These are phyloP conservation scores for Gaeumannomyces sp. DNA, from an alignment of 2,329 filamentous ascomycete species.

Conservation along the genomic window DNA sequence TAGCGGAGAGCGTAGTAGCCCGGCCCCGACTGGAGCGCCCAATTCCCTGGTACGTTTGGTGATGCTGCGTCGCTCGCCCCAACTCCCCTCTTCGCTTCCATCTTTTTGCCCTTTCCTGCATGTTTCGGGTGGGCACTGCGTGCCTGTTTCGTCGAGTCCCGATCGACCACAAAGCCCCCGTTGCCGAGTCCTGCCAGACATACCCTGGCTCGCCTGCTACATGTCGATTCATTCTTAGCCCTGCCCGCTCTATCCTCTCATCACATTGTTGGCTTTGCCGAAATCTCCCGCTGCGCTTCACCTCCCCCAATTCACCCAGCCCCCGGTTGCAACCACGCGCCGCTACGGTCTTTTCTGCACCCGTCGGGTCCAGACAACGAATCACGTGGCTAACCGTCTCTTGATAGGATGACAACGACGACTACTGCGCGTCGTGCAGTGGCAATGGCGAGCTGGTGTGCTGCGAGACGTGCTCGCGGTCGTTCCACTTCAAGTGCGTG, in stretches of 20 bases:
- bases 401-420: slow-evolving; percentile 68
- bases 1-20: slow-evolving; percentile 58
- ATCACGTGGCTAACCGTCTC: background rate
- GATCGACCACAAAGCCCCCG: background rate
- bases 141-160: slow-evolving; percentile 1
- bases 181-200: background rate
- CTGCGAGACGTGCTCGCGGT: slow-evolving; percentile 85
- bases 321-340: background rate
- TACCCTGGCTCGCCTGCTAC: background rate
- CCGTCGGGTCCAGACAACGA: background rate
- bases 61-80: slow-evolving; percentile 4
- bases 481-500: slow-evolving; percentile 85
- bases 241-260: background rate
- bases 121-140: slow-evolving; percentile 11
- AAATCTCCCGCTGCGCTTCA: background rate
- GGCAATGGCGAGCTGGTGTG: slow-evolving; percentile 81
- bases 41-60: slow-evolving; percentile 47
- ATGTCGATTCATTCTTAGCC: background rate
- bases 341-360: too few species aligned
- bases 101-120: slow-evolving; percentile 12
- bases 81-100: slow-evolving; percentile 7
- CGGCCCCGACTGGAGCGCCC: slow-evolving; percentile 48
- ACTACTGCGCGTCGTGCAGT: slow-evolving; percentile 82
- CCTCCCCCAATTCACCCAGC: background rate
- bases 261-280: background rate